Evolutionary conservation across 345 rosid species (phyloP), one percentile per base, ranked within the genome.

Genomic region (Ceriops zippeliana): DNA sequence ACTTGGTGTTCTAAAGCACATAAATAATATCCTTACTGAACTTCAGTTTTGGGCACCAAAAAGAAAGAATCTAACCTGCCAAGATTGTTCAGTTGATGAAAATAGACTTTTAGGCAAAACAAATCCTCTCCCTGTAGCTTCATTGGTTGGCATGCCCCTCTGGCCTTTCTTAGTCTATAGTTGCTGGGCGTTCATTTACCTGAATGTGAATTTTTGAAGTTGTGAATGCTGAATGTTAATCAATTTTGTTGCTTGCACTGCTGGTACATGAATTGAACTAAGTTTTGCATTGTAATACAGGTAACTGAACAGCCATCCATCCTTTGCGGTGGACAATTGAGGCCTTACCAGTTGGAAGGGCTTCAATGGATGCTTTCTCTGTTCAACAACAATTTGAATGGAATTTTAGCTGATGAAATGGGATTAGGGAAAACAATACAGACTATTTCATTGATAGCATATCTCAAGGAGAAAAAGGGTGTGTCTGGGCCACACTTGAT

Each of bases 361-460:
- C 99, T 96, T 68, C 99, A 96, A 32, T 92, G 99, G 99, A 96
- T 96, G 99, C 79, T 96, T 38, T 96, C 99, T 64, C 81, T 96
- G 77, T 96, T 85, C 79, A 96, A 96, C 79, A 96, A 96, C 89
- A 89, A 92, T 78, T 87, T 96, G 51, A 96, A 96, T 77, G 99
- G 99, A 58, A 92, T 96, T 75, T 84, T 96, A 83, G 99, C 99
- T 62, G 99, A 96, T 79, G 99, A 96, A 86, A 96, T 96, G 99
- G 99, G 99, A 52, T 73, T 96, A 81, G 99, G 99, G 37, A 96
- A 96, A 79, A 92, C 99, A 58, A 96, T 96, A 69, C 99, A 96
- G 78, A 96, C 99, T 34, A 96, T 96, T 66, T 85, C 99, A 6
- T 73, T 92, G 78, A 80, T 96, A 74, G 97, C 98, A 1, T 89